Conservation (phyloP, 2,329 filamentous ascomycete genomes). For the Cryphonectria japonica region DNA sequence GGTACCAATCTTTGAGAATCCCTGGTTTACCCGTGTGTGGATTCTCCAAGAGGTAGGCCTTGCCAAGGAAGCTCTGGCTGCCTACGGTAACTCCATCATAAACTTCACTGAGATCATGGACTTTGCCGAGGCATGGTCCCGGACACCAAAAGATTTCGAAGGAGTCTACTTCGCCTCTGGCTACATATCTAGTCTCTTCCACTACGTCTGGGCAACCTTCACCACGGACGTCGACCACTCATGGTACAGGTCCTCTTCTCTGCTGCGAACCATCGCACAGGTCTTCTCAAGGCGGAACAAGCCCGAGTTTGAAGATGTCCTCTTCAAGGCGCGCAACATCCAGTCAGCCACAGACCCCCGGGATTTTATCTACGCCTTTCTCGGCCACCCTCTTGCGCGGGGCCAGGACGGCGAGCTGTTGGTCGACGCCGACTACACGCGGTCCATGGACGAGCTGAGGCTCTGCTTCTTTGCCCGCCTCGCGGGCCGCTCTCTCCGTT, state of each 20-base stretch:
- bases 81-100: conserved; percentile 12
- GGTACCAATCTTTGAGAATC: neutral
- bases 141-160: neutral
- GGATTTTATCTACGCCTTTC: conserved; percentile 16
- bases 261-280: neutral
- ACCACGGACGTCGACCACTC: neutral
- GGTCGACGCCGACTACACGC: conserved; percentile 10
- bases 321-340: neutral
- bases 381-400: conserved; percentile 8
- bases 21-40: conserved; percentile 14
- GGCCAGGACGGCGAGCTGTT: conserved; percentile 1
- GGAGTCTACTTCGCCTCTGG: neutral
- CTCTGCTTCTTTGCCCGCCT: neutral
- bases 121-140: neutral
- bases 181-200: neutral
- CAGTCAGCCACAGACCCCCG: conserved; percentile 7
- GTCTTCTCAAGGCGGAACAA: neutral
- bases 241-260: neutral
- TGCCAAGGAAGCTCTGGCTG: neutral
- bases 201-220: neutral
- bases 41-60: conserved; percentile 16
- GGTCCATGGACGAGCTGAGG: neutral
- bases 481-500: neutral
- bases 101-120: conserved; percentile 1
- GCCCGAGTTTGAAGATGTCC: neutral